A percentile compares a stretch with the other conserved stretches of the same genome.
Evolutionary conservation across 148 eudicot species (phyloP).

Genomic region (Heliosperma pusillum): DNA sequence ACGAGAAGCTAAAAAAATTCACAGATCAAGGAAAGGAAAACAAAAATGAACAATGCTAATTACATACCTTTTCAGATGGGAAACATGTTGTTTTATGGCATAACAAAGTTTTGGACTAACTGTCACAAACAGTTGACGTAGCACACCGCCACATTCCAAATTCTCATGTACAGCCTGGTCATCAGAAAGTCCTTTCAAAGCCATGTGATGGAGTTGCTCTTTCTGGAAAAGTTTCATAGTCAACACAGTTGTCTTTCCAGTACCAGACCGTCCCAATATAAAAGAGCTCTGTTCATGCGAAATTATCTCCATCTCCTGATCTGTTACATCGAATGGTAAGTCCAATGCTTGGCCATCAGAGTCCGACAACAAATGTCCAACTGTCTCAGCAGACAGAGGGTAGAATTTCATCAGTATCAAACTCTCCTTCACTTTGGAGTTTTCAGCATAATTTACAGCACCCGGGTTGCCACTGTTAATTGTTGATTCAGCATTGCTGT

Average conservation of each 20-base stretch:
- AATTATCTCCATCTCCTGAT: slow-evolving; percentile 45
- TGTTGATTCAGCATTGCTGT: not conserved
- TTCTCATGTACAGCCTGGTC: not conserved
- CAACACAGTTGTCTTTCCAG: slow-evolving; percentile 64
- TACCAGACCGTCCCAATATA: slow-evolving; percentile 64
- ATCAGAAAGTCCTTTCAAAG: slow-evolving; percentile 26
- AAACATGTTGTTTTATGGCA: slow-evolving; percentile 56
- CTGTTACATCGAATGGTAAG: slow-evolving; percentile 66
- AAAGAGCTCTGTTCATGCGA: slow-evolving; percentile 37
- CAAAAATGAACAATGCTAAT: not conserved
- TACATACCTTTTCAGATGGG: slow-evolving; percentile 44
- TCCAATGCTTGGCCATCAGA: slow-evolving; percentile 38
- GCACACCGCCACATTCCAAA: slow-evolving; percentile 1
- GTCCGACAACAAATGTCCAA: slow-evolving; percentile 44
- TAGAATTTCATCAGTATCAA: slow-evolving; percentile 40
- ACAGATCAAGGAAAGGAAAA: not conserved
- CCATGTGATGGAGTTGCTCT: slow-evolving; percentile 37
- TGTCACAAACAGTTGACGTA: slow-evolving; percentile 65
- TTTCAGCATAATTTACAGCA: slow-evolving; percentile 19
- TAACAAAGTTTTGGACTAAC: slow-evolving; percentile 61
- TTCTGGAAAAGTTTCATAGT: slow-evolving; percentile 56
- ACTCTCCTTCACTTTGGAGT: slow-evolving; percentile 28
- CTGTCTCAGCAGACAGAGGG: slow-evolving; percentile 31
- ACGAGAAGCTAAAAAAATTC: not conserved
- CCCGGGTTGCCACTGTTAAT: not conserved